A percentile compares a stretch with the other conserved stretches of the same genome.
Evolutionary conservation across 1,284 basidiomycete genomes (phyloP).

Genomic region (Rhodotorula glutinis): DNA sequence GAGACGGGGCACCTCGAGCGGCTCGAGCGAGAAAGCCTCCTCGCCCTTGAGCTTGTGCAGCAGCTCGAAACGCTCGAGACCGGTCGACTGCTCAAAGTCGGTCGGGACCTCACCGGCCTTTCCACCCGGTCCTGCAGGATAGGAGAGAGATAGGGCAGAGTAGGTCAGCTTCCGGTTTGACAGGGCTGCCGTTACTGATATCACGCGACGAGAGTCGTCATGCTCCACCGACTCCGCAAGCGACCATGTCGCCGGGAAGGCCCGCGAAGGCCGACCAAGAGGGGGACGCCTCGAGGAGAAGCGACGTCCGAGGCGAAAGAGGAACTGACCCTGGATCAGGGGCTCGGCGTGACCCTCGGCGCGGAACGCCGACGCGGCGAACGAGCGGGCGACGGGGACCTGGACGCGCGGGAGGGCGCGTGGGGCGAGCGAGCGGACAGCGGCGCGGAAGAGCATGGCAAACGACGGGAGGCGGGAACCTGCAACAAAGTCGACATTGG

Average conservation of each 20-base stretch:
- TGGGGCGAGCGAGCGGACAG: conserved; percentile 14
- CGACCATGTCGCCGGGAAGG: no score
- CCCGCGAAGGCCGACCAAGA: neutral
- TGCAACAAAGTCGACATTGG: no score
- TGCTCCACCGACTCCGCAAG: neutral
- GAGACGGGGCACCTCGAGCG: conserved; percentile 78
- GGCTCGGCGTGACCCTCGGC: conserved; percentile 31
- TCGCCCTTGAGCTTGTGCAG: conserved; percentile 83
- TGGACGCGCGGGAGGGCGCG: conserved; percentile 28
- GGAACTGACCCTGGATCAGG: conserved; percentile 30
- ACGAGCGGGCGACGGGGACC: conserved; percentile 27
- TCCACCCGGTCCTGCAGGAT: conserved; percentile 61
- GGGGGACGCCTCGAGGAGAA: neutral
- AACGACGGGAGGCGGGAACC: neutral
- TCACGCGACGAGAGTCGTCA: no score
- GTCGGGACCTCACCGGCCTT: conserved; percentile 75
- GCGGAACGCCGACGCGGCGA: conserved; percentile 27
- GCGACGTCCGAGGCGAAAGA: no score
- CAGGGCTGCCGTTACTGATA: neutral
- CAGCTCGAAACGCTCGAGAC: conserved; percentile 92
- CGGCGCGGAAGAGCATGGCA: conserved; percentile 29
- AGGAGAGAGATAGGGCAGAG: no score
- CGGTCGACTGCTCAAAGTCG: conserved; percentile 82
- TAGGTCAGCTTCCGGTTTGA: neutral
- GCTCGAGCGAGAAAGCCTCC: conserved; percentile 84